Evolutionary conservation across 208 protist species (phyloP).

Genomic region (Lotmaria passim): DNA sequence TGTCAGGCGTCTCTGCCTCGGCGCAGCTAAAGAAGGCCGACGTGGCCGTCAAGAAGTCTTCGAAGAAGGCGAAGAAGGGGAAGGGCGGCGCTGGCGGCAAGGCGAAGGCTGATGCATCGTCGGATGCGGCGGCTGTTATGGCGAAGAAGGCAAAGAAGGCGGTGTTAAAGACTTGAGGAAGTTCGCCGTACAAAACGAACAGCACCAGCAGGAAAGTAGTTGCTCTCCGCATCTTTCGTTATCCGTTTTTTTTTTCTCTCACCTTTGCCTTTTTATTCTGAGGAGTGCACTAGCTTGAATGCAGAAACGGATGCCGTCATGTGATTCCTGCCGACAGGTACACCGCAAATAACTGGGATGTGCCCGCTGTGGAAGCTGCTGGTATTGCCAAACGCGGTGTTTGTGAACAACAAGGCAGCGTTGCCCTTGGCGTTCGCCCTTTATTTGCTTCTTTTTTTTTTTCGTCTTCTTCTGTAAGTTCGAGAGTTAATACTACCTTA

Average conservation of each 20-base stretch:
- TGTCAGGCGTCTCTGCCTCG: background rate
- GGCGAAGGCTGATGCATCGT: constrained; percentile 2
- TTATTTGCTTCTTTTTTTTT: background rate
- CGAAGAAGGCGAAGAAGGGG: constrained; percentile 23
- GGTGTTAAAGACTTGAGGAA: background rate
- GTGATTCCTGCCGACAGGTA: too few species aligned
- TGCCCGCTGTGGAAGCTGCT: too few species aligned
- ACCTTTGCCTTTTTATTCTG: too few species aligned
- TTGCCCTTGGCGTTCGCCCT: too few species aligned
- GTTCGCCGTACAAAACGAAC: background rate
- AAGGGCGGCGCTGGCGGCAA: constrained; percentile 22
- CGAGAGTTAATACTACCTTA: background rate
- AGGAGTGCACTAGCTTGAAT: too few species aligned
- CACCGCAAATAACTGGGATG: too few species aligned
- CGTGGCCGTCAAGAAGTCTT: constrained; percentile 8
- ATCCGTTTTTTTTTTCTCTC: too few species aligned
- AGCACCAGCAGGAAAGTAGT: background rate
- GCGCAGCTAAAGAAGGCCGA: constrained; percentile 53
- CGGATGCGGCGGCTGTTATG: background rate
- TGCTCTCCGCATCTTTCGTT: too few species aligned
- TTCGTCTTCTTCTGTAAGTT: too few species aligned
- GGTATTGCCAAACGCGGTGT: too few species aligned
- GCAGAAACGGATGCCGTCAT: too few species aligned
- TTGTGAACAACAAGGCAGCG: too few species aligned
- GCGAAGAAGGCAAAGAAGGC: constrained; percentile 19